Conservation (phyloP, 83 land plant species). For the Diphasiastrum complanatum region DNA sequence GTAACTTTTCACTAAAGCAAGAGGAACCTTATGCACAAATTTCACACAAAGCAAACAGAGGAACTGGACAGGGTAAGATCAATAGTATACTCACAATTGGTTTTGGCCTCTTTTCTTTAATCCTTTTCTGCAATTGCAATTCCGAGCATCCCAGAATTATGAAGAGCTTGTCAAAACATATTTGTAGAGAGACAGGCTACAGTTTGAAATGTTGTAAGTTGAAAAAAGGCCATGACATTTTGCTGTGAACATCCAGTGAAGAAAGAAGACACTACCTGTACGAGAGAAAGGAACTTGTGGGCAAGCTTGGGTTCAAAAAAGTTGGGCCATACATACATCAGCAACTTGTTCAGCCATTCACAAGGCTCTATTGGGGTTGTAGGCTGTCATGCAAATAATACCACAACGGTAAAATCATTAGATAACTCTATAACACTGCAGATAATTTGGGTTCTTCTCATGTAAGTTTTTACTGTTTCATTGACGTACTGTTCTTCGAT, state of each 20-base stretch:
- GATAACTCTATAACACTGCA: background rate
- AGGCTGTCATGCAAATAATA: constrained; percentile 20
- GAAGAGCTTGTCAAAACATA: background rate
- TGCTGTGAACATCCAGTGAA: background rate
- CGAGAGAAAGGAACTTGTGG: constrained; percentile 20
- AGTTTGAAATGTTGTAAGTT: background rate
- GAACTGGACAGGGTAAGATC: background rate
- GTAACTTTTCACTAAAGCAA: too few relatives aligned
- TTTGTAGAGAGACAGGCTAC: constrained; percentile 3
- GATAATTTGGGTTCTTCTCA: background rate
- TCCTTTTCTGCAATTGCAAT: constrained; percentile 25
- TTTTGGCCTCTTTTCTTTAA: constrained; percentile 33
- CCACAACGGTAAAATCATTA: background rate
- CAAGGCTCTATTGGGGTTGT: constrained; percentile 38
- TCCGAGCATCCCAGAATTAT: too few relatives aligned
- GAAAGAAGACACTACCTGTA: constrained; percentile 19
- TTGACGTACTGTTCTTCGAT: too few relatives aligned
- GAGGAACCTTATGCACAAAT: background rate
- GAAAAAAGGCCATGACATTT: background rate
- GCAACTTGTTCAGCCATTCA: constrained; percentile 41
- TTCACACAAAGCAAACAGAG: background rate
- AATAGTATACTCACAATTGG: constrained; percentile 24
- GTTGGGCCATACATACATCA: constrained; percentile 35
- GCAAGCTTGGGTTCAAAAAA: constrained; percentile 33
- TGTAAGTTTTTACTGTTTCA: too few relatives aligned